Evolutionary conservation across 2,329 filamentous ascomycete genomes (phyloP).

Genomic region (Nothophaeocryptopus gaeumannii): DNA sequence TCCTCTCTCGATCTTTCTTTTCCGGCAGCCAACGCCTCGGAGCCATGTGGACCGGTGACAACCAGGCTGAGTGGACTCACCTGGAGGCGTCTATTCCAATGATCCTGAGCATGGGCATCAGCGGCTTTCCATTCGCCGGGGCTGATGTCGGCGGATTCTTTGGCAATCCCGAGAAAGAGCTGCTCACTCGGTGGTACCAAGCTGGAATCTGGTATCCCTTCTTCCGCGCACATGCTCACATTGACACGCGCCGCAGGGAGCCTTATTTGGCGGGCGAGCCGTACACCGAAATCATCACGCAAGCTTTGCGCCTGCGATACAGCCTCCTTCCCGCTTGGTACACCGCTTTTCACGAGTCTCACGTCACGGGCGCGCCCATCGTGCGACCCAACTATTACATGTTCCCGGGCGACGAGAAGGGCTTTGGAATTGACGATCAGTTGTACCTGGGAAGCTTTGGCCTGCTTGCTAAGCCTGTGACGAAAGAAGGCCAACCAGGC

Average conservation of each 20-base stretch:
- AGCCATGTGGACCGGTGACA: constrained; percentile 99
- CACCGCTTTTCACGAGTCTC: constrained; percentile 90
- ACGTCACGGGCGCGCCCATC: constrained; percentile 78
- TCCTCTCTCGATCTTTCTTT: constrained; percentile 89
- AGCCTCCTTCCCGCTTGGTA: constrained; percentile 91
- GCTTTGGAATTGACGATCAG: constrained; percentile 89
- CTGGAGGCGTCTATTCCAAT: constrained; percentile 88
- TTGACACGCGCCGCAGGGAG: constrained; percentile 89
- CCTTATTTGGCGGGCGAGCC: constrained; percentile 85
- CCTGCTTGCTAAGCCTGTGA: constrained; percentile 87
- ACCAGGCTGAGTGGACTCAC: constrained; percentile 89
- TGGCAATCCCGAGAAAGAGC: constrained; percentile 88
- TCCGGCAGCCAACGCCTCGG: constrained; percentile 84
- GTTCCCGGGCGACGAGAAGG: constrained; percentile 78
- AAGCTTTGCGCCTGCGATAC: constrained; percentile 85
- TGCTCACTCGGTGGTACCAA: constrained; percentile 94
- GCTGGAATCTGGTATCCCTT: constrained; percentile 96
- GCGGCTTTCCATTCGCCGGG: constrained; percentile 89
- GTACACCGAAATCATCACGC: constrained; percentile 79
- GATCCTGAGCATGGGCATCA: constrained; percentile 87
- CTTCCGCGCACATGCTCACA: constrained; percentile 95
- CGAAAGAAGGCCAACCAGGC: constrained; percentile 68
- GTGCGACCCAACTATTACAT: constrained; percentile 90
- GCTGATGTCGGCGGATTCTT: constrained; percentile 98
- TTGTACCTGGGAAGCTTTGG: constrained; percentile 87